A percentile compares a stretch with the other conserved stretches of the same genome.
These are phyloP conservation scores for Hypomyces rosellus DNA, from an alignment of 2,329 filamentous ascomycete species.

Conservation along the genomic window DNA sequence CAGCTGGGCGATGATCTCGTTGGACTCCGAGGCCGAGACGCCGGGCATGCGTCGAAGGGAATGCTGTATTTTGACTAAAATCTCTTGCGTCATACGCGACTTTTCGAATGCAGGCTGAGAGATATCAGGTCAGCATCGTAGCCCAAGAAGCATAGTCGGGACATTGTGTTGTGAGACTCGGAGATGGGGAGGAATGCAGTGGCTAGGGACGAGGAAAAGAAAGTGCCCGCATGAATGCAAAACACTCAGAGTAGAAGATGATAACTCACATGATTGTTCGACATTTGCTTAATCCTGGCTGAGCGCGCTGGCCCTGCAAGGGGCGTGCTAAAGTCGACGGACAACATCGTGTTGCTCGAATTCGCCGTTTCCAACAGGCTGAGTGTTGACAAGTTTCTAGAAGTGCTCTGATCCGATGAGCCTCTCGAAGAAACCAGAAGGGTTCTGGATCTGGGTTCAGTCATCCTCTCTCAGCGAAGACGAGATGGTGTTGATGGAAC, in stretches of 20 bases:
- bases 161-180: no score
- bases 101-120: conserved; percentile 29
- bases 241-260: not conserved
- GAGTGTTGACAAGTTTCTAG: not conserved
- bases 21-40: conserved; percentile 28
- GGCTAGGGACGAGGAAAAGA: not conserved
- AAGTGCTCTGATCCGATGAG: conserved; percentile 1
- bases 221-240: not conserved
- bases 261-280: conserved; percentile 31
- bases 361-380: not conserved
- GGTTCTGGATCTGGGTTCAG: not conserved
- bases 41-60: conserved; percentile 35
- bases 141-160: not conserved
- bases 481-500: not conserved
- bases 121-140: not conserved
- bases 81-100: conserved; percentile 28
- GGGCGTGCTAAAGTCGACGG: conserved; percentile 35
- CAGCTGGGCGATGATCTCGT: conserved; percentile 28
- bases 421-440: not conserved
- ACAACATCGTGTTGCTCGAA: conserved; percentile 24
- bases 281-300: conserved; percentile 33
- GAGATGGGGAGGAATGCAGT: not conserved
- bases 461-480: conserved; percentile 6
- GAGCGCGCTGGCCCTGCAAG: conserved; percentile 29
- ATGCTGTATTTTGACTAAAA: conserved; percentile 32